Evolutionary conservation across 768 basidiomycete genomes (phyloP).

Genomic region (Mycena galericulata): DNA sequence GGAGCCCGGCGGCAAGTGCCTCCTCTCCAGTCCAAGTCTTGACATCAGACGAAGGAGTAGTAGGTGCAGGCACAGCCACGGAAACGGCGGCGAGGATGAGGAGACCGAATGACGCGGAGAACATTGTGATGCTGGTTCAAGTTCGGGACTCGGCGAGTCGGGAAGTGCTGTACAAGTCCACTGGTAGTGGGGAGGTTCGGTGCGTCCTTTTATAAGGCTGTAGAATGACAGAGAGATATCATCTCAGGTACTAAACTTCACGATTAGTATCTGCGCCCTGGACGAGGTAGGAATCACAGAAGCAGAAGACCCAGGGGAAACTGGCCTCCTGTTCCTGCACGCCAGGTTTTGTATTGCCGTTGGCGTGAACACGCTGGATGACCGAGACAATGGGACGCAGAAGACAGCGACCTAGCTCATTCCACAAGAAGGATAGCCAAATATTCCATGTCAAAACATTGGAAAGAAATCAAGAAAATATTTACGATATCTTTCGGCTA

Average conservation of each 20-base stretch:
- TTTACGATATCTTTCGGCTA: too few relatives aligned
- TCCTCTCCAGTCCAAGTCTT: slow-evolving; percentile 21
- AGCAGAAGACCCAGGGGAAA: slow-evolving; percentile 6
- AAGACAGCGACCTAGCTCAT: slow-evolving; percentile 7
- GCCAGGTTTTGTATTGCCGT: not conserved
- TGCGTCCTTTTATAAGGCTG: slow-evolving; percentile 11
- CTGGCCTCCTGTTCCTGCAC: not conserved
- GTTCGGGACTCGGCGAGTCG: too few relatives aligned
- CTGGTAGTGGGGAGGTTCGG: not conserved
- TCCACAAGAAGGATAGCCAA: too few relatives aligned
- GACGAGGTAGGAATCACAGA: not conserved
- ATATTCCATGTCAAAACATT: too few relatives aligned
- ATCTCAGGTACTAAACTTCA: not conserved
- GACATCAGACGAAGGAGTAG: slow-evolving; percentile 3
- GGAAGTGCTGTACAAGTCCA: slow-evolving; percentile 7
- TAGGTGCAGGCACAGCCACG: slow-evolving; percentile 3
- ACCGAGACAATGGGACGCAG: not conserved
- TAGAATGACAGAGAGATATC: not conserved
- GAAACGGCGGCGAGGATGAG: slow-evolving; percentile 20
- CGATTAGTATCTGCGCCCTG: slow-evolving; percentile 2
- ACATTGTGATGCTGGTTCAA: slow-evolving; percentile 5
- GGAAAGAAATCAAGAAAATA: too few relatives aligned
- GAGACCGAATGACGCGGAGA: slow-evolving; percentile 11
- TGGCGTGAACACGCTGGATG: not conserved
- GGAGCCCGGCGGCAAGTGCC: slow-evolving; percentile 20